These are phyloP conservation scores for Astragalus glycyphyllos DNA, from an alignment of 306 rosid species.

Conservation along the genomic window DNA sequence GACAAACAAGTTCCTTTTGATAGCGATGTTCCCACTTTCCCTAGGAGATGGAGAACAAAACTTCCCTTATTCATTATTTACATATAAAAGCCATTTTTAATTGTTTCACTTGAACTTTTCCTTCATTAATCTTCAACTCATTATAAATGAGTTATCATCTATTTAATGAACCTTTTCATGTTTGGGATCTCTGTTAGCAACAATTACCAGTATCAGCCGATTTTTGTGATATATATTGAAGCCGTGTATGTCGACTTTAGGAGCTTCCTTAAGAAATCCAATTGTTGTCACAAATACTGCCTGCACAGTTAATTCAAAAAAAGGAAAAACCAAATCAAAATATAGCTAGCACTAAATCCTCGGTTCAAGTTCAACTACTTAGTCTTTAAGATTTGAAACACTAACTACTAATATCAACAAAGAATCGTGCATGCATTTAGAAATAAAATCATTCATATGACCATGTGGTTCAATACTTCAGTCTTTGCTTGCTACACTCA, in stretches of 20 bases:
- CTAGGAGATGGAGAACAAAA: neutral
- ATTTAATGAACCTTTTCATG: slow-evolving; percentile 9
- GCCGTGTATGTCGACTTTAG: slow-evolving; percentile 66
- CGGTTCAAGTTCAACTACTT: too few relatives aligned
- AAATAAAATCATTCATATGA: too few relatives aligned
- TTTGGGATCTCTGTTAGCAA: neutral
- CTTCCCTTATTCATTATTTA: neutral
- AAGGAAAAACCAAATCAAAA: neutral
- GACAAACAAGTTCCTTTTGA: slow-evolving; percentile 12
- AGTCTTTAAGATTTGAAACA: too few relatives aligned
- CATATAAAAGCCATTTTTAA: slow-evolving; percentile 4
- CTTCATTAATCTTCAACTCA: neutral
- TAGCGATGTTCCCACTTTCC: slow-evolving; percentile 26
- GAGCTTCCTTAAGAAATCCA: slow-evolving; percentile 93
- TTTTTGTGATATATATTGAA: slow-evolving; percentile 91
- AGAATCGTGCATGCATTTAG: too few relatives aligned
- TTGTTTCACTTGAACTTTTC: slow-evolving; percentile 2
- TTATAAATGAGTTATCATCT: slow-evolving; percentile 3
- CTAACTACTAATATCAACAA: too few relatives aligned
- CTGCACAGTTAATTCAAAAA: slow-evolving; percentile 50
- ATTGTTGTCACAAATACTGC: slow-evolving; percentile 69
- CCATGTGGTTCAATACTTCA: too few relatives aligned
- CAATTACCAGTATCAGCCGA: slow-evolving; percentile 79
- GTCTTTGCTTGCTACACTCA: too few relatives aligned
- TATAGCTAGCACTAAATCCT: slow-evolving; percentile 14